Evolutionary conservation across 2,329 filamentous ascomycete genomes (phyloP), one percentile per base, ranked within the genome.

Genomic region (Pseudonectria buxi): DNA sequence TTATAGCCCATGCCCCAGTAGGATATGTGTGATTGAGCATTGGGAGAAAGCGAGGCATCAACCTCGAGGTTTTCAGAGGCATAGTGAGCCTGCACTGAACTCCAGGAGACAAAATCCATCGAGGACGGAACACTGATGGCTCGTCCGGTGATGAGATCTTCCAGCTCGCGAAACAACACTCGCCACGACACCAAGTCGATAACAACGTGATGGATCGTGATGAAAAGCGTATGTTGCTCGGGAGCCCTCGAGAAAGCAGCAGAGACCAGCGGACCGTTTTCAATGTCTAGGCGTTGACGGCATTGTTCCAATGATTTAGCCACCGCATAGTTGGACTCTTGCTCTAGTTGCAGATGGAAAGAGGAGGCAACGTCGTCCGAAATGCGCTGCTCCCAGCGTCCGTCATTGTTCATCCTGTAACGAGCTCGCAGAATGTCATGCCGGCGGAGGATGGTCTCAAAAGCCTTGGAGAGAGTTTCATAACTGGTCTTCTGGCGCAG

Each of bases 361-460:
- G 50, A 51, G 3, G 24, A n/a, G 1, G 36, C 34, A 1, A 43
- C 31, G 6, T 54, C 45, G 26, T 14, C 39, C 33, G 14, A 40
- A 38, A 47, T 53, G 46, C 18, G 18, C n/a, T 34, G 40, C 32
- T 43, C 28, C 16, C 37, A 41, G 16, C 13, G 30, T 4, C 40
- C 32, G 3, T 26, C 9, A 9, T 5, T 6, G 18, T 22, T 22
- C 18, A 6, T 22, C 9, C 5, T 16, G 32, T 53, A 56, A 7
- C 52, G 49, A 10, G 52, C 44, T n/a, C 54, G 33, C 12, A 57
- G 46, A 50, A 55, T 55, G 6, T 42, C 32, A 39, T 57, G 53
- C 12, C 46, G 43, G 3, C 33, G 33, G 10, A 55, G 39, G 2
- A 57, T 29, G 2, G 28, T 22, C 24, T 30, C 26, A 13, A 32